Evolutionary conservation across 371 early-diverging fungal species (phyloP), one percentile per base, ranked within the genome.

Genomic region (Mortierella sp.): DNA sequence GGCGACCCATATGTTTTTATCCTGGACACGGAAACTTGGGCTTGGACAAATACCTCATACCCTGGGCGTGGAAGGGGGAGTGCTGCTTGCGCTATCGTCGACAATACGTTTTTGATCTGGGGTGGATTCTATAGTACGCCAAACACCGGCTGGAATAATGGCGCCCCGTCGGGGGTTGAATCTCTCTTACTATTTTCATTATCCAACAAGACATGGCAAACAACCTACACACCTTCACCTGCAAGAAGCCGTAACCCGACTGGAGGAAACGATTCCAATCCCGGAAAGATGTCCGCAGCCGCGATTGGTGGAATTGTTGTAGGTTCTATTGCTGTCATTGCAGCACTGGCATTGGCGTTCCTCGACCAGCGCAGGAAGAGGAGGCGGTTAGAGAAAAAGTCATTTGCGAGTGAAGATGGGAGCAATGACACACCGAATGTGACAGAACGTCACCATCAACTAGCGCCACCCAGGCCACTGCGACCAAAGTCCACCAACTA

Each of bases 101-200:
- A 69, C 21, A 70, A 81, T 24, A 69, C 69, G 3, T 70, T 76
- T 21, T 47, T 81, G 11, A 45, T 67, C 50, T 81, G 82, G 82
- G 82, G 76, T 24, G 82, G 82, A 21, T 76, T 72, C 41, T 60
- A 43, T n/a, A 43, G 10, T 21, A 21, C 58, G 0, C 72, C 76
- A 16, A 81, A 76, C 60, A 72, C 58, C 11, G 32, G n/a, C n/a
- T n/a, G n/a, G n/a, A n/a, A 43, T 10, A 67, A 63, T 19, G 70
- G 60, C 10, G 50, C 55, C 0, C 76, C 76, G 3, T 15, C 22
- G 4, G 82, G 64, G 0, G 58, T 69, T 3, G 73, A 81, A 15
- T 73, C 73, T 0, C 50, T 81, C 13, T 15, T 81, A 4, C 40
- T 81, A n/a, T 69, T 72, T 19, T 64, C 65, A 36, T 4, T 81